Evolutionary conservation across 768 basidiomycete genomes (phyloP), one percentile per base, ranked within the genome.

Genomic region (Suillus occidentalis): DNA sequence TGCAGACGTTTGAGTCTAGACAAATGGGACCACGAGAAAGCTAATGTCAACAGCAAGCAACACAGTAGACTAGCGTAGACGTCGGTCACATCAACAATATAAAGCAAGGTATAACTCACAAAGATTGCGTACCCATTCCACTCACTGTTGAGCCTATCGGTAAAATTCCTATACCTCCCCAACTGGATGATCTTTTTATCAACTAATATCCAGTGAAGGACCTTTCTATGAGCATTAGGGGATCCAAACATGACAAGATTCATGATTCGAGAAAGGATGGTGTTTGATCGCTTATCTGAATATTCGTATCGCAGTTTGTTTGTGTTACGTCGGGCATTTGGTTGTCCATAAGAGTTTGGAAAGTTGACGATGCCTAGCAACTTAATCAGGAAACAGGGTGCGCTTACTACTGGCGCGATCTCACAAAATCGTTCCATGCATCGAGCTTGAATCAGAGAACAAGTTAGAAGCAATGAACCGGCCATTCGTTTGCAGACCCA

Each of bases 121-220:
- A 80, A 82, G 49, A 83, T 78, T 25, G 79, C 80, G 57, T 84
- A 79, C 55, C 81, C 79, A 63, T 79, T 73, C 85, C 83, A 84
- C 67, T 87, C 82, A 5, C 73, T 73, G 36, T 76, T 78, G 36
- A 85, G 73, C 22, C 79, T 79, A 6, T 61, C 60, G 34, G 85
- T 77, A 60, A 81, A 80, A 10, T 74, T 70, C 4, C 34, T 71
- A 36, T 68, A 83, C 83, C 85, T 4, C 68, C 9, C 68, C 68
- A 20, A 73, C 63, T 36, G 34, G 8, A 36, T 36, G 34, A 36
- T 36, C 34, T 36, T 36, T 7, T 36, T 36, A 36, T 36, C 34
- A 7, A 36, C 6, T 7, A 36, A 36, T 36, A 36, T 36, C 34
- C 34, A 18, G 71, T 77, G 49, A 61, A 86, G 60, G 37, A 72